Evolutionary conservation across 768 basidiomycete species (phyloP), one percentile per base, ranked within the genome.

Genomic region (Sarcodon aspratus): DNA sequence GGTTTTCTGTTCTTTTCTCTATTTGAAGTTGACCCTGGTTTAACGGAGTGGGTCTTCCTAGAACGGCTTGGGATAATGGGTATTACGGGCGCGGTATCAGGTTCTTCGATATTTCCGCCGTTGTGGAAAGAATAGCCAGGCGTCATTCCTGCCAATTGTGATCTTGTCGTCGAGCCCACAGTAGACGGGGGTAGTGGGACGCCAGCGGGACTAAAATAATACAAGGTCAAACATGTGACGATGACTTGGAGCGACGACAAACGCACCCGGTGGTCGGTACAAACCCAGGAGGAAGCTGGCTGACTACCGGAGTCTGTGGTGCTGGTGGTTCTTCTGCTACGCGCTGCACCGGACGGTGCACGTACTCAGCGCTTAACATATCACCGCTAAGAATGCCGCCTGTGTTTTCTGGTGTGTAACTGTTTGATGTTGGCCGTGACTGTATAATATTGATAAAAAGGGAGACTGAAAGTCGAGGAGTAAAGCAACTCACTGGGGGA

Each of bases 231-330:
- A 27, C 21, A 27, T 27, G 5, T 27, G 21, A 5, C 21, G 5
- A n/a, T n/a, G n/a, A 27, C 21, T 27, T 27, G 5, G 21, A 27
- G 21, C 21, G 5, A 27, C 21, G 2, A 27, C 21, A 27, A 27
- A 27, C 21, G 21, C 21, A 27, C 21, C 21, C 21, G 21, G 21
- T 42, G 40, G 27, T 17, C 17, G 46, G 46, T 10, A 51, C 38
- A 34, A 51, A 51, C 11, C 47, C 47, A 7, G 47, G n/a, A 40
- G 50, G 50, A 18, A 33, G 42, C 7, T 48, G 18, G n/a, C 33
- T 33, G 6, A 42, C 13, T 27, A 42, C 40, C 2, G 5, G 40
- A 13, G 11, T 8, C 13, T 15, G 27, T 42, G 12, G 6, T 18
- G 18, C 37, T 18, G 40, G 40, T 13, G 40, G 40, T 17, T 15